phyloP scores from a whole-genome alignment of 1,139 yeast genomes.

The Wickerhamomyces sp. region DNA sequence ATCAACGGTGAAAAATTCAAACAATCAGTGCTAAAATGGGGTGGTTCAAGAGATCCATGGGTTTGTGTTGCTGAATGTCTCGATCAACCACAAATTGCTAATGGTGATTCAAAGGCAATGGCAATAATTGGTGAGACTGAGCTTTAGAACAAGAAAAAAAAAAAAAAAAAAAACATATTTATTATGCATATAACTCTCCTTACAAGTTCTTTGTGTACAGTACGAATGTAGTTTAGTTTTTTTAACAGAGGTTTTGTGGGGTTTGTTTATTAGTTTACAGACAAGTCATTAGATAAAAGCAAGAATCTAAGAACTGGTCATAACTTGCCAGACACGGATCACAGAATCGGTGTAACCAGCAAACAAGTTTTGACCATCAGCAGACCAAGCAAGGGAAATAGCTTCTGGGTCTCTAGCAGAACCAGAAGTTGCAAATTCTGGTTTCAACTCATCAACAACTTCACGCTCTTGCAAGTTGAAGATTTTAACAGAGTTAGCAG shows the following conservation, averaged over 20 bases:
- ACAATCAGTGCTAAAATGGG: conserved; percentile 77
- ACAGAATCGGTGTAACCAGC: conserved; percentile 99
- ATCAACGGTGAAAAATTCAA: conserved; percentile 72
- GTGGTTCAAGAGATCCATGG: conserved; percentile 94
- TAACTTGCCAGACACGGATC: conserved; percentile 99
- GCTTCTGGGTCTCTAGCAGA: conserved; percentile 98
- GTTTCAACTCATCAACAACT: conserved; percentile 97
- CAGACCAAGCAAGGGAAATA: conserved; percentile 98
- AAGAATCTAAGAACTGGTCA: conserved; percentile 48
- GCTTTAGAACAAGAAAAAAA: conserved; percentile 1
- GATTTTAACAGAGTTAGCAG: conserved; percentile 96
- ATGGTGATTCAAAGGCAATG: conserved; percentile 77
- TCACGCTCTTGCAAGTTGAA: conserved; percentile 96
- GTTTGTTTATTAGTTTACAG: conserved; percentile 7
- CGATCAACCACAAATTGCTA: conserved; percentile 50
- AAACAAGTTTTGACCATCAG: conserved; percentile 99
- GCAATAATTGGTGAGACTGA: conserved; percentile 47
- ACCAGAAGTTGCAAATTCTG: conserved; percentile 85
- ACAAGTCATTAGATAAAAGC: conserved; percentile 10
- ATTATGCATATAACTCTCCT: neutral
- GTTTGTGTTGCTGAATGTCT: conserved; percentile 74
- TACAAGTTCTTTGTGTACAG: too few relatives aligned
- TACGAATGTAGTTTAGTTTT: too few relatives aligned
- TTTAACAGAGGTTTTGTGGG: too few relatives aligned
- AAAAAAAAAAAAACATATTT: neutral